A percentile compares a stretch with the other conserved stretches of the same genome.
These are phyloP conservation scores for Microdochium bolleyi DNA, from an alignment of 2,329 filamentous ascomycete species.

Conservation along the genomic window DNA sequence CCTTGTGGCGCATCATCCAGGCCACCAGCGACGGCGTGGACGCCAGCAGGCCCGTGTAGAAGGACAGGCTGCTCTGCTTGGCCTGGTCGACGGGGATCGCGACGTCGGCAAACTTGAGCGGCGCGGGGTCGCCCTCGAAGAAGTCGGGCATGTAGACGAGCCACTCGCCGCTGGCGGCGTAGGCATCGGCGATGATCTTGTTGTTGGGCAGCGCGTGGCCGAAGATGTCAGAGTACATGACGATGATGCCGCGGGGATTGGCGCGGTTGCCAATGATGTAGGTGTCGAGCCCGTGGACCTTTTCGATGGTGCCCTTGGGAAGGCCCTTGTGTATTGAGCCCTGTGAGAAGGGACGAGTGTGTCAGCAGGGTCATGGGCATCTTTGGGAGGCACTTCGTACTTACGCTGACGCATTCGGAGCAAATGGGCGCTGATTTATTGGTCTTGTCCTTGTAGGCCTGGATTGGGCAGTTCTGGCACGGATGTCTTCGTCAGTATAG, in stretches of 20 bases:
- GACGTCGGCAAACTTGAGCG: slow-evolving; percentile 13
- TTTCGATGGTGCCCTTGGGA: slow-evolving; percentile 8
- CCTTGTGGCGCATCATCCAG: slow-evolving; percentile 24
- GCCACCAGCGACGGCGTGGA: slow-evolving; percentile 17
- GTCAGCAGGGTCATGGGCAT: neutral
- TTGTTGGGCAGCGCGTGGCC: slow-evolving; percentile 19
- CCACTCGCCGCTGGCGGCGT: slow-evolving; percentile 18
- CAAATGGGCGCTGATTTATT: neutral
- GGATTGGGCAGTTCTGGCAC: neutral
- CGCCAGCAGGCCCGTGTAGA: slow-evolving; percentile 29
- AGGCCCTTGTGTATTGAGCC: slow-evolving; percentile 3
- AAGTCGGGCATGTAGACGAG: slow-evolving; percentile 23
- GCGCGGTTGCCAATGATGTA: slow-evolving; percentile 26
- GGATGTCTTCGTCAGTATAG: neutral
- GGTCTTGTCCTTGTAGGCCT: neutral
- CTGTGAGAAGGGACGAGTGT: neutral
- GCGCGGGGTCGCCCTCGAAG: slow-evolving; percentile 20
- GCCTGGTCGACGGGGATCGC: slow-evolving; percentile 1
- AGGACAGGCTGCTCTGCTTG: slow-evolving; percentile 7
- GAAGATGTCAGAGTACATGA: slow-evolving; percentile 21
- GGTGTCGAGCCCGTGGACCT: slow-evolving; percentile 24
- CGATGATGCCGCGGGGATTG: slow-evolving; percentile 17
- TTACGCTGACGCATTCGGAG: neutral
- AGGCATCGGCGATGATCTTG: slow-evolving; percentile 20
- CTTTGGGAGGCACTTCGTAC: neutral